Evolutionary conservation across 768 basidiomycete genomes (phyloP).

Genomic region (Naganishia antarctica): DNA sequence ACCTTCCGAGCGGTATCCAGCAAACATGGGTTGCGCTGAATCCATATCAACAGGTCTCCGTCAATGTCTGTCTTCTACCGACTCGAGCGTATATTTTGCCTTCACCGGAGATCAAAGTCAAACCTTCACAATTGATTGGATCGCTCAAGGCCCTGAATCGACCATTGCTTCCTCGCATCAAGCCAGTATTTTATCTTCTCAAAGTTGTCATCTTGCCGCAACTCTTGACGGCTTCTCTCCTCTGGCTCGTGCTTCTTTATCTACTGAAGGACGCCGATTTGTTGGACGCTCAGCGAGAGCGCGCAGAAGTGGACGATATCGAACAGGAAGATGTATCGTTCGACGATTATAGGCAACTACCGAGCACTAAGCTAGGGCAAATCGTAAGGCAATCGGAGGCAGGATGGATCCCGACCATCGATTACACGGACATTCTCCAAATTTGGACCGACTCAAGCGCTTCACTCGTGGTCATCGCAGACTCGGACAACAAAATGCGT

Average conservation of each 20-base stretch:
- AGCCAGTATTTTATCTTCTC: conserved; percentile 65
- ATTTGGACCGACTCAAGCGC: not conserved
- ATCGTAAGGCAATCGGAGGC: conserved; percentile 4
- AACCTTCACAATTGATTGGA: conserved; percentile 39
- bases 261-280: conserved; percentile 86
- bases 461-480: conserved; percentile 4
- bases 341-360: not conserved
- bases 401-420: conserved; percentile 5
- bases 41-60: conserved; percentile 33
- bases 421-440: conserved; percentile 2
- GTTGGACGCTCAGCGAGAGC: conserved; percentile 68
- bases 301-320: conserved; percentile 35
- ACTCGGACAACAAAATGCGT: conserved; percentile 15
- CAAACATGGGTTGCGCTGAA: conserved; percentile 42
- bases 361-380: conserved; percentile 2
- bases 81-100: conserved; percentile 10
- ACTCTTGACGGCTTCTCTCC: conserved; percentile 63
- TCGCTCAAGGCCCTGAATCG: conserved; percentile 35
- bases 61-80: conserved; percentile 21
- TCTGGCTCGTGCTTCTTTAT: conserved; percentile 76
- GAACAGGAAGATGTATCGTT: not conserved
- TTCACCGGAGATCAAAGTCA: conserved; percentile 34
- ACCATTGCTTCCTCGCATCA: conserved; percentile 45
- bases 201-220: conserved; percentile 85
- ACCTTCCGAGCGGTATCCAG: conserved; percentile 27